Conservation (phyloP, 352 stramenopile genomes). For the Pythium aristosporum region DNA sequence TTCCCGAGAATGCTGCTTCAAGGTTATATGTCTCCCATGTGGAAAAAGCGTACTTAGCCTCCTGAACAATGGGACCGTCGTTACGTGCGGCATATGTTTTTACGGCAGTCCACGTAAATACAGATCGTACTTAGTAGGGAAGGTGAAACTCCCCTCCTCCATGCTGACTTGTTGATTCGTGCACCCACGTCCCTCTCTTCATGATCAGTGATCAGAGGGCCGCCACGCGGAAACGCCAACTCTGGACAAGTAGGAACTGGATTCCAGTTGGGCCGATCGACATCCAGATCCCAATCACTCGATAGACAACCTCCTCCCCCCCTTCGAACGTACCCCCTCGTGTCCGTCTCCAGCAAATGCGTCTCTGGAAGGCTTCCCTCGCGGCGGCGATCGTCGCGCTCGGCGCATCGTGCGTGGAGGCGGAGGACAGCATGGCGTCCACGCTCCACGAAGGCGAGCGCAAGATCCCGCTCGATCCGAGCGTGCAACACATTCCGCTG, state of each 20-base stretch:
- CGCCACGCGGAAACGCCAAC: slow-evolving; percentile 6
- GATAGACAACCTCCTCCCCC: not conserved
- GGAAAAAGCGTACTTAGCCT: not conserved
- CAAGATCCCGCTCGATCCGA: slow-evolving; percentile 49
- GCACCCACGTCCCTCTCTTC: not conserved
- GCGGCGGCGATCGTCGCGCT: slow-evolving; percentile 7
- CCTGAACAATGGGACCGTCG: not conserved
- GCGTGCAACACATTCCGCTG: slow-evolving; percentile 74
- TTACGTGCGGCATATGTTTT: slow-evolving; percentile 7
- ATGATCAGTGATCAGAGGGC: not conserved
- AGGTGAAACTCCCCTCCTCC: not conserved
- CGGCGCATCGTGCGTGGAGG: not conserved
- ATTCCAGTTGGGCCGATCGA: not conserved
- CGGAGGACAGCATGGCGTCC: slow-evolving; percentile 8
- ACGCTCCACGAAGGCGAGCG: slow-evolving; percentile 45
- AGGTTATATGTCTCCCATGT: too few species aligned
- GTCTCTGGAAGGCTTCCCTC: slow-evolving; percentile 5
- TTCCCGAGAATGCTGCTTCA: too few species aligned
- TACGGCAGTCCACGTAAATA: slow-evolving; percentile 5
- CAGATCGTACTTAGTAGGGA: slow-evolving; percentile 4
- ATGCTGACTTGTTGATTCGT: slow-evolving; percentile 6
- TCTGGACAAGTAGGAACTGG: slow-evolving; percentile 9
- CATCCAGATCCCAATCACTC: not conserved
- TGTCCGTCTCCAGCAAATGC: slow-evolving; percentile 9
- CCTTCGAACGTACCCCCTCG: not conserved